Base-by-base conservation (phyloP, 1,284 basidiomycete genomes). In the Cutaneotrichosporon daszewskae region DNA sequence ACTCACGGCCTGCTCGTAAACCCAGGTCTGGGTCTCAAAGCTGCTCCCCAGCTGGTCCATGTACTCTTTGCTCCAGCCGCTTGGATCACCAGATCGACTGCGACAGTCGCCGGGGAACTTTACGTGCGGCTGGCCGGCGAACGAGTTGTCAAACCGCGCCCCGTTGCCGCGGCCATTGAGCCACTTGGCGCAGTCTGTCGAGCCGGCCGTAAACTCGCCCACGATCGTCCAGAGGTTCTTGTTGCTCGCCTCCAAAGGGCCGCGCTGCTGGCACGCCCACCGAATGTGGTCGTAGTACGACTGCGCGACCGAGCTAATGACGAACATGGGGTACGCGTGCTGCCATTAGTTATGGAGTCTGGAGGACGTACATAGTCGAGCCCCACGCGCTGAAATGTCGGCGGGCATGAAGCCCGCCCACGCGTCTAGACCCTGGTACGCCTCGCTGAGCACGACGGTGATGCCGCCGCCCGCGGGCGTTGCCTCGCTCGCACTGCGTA, bases 21-120 rank as follows among this genome's bases (percentile, higher is more conserved):
- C 58, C 49, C 66, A 61, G 24, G 75, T 74, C 63, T 94, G 91
- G 0, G 87, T 84, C 64, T 92, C 88, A 80, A 86, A 95, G 62
- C 78, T 81, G 60, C 82, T 76, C 25, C 83, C 74, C 39, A 96
- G 74, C 75, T 84, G 85, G 1, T 77, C 78, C 74, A 87, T 88
- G 74, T 88, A 95, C 41, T 73, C 76, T 5, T 76, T 62, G 59
- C 80, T 83, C 71, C 91, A 95, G 2, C 75, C 72, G 1, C 77
- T 76, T 1, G 79, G 55, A 33, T 62, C 81, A 16, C 91, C 89
- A 0, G 85, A 65, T 26, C 49, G 34, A 1, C 62, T 44, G 14
- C 49, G 47, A 11, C 62, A 51, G 9, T 46, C 35, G 23, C 34
- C 34, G 14, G 45, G 45, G 16, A 36, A 37, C 22, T 29, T 23